Evolutionary conservation across 108 stramenopile genomes (phyloP).

Genomic region (Pseudonitzschia delicatissima): DNA sequence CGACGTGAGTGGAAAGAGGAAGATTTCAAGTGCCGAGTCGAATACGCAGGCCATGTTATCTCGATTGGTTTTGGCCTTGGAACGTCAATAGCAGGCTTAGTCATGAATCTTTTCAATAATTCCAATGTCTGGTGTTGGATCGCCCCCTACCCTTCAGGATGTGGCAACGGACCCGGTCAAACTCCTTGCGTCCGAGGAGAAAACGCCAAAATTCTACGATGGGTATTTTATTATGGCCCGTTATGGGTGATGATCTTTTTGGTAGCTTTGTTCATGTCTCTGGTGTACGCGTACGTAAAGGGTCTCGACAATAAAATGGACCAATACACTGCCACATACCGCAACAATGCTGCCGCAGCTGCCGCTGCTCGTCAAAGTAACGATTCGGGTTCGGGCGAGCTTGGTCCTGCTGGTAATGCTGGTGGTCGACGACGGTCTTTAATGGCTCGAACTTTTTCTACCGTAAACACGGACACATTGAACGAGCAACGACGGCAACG

Average conservation of each 20-base stretch:
- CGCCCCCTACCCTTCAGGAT: constrained; percentile 33
- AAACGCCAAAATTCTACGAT: constrained; percentile 31
- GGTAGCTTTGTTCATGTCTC: not conserved
- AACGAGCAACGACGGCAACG: not conserved
- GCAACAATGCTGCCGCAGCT: not conserved
- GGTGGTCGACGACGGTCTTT: not conserved
- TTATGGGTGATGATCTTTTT: constrained; percentile 4
- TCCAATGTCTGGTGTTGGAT: constrained; percentile 55
- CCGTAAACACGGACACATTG: not conserved
- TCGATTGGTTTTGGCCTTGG: constrained; percentile 24
- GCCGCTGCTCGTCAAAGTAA: too few species aligned
- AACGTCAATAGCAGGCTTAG: constrained; percentile 28
- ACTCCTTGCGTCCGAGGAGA: constrained; percentile 40
- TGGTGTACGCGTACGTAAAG: constrained; percentile 5
- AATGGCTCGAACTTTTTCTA: not conserved
- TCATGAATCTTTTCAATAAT: constrained; percentile 40
- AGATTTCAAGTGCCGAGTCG: constrained; percentile 22
- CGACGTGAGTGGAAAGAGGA: constrained; percentile 30
- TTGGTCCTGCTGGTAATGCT: too few species aligned
- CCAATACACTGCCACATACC: not conserved
- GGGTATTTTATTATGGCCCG: constrained; percentile 19
- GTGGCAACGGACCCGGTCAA: constrained; percentile 13
- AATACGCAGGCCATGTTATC: constrained; percentile 28
- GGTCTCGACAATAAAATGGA: constrained; percentile 4
- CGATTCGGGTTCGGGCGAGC: too few species aligned